These are phyloP conservation scores for Rhizoctonia solani DNA, from an alignment of 1,284 basidiomycete species.

Conservation along the genomic window DNA sequence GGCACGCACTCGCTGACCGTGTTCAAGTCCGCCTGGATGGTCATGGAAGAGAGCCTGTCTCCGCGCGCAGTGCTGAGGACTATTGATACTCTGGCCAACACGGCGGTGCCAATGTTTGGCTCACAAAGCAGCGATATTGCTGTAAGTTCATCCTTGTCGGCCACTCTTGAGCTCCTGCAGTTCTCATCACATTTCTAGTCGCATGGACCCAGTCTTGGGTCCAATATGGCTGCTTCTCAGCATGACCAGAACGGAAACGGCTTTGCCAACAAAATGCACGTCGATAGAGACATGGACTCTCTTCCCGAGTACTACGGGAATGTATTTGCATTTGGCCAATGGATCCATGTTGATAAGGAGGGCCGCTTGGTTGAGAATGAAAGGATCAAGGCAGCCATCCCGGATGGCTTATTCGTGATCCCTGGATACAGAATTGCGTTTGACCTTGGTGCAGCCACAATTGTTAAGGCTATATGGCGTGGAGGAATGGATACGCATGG, in stretches of 20 bases:
- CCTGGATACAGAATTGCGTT: slow-evolving; percentile 4
- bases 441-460: background rate
- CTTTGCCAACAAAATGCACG: slow-evolving; percentile 13
- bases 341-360: background rate
- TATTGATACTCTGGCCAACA: background rate
- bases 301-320: background rate
- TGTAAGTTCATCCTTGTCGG: background rate
- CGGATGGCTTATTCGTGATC: slow-evolving; percentile 5
- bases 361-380: background rate
- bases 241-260: background rate
- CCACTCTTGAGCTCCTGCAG: too few species aligned
- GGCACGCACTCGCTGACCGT: background rate
- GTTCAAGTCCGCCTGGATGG: background rate
- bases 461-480: slow-evolving; percentile 1
- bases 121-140: slow-evolving; percentile 4
- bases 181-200: background rate
- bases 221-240: slow-evolving; percentile 7
- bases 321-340: slow-evolving; percentile 11
- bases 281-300: background rate
- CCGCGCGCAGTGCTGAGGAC: background rate
- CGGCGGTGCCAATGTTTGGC: slow-evolving; percentile 7
- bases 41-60: background rate
- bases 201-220: slow-evolving; percentile 8
- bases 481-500: slow-evolving; percentile 8
- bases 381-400: background rate